Evolutionary conservation across 2,329 filamentous ascomycete genomes (phyloP), one percentile per base, ranked within the genome.

Genomic region (Chaetomium sp.): DNA sequence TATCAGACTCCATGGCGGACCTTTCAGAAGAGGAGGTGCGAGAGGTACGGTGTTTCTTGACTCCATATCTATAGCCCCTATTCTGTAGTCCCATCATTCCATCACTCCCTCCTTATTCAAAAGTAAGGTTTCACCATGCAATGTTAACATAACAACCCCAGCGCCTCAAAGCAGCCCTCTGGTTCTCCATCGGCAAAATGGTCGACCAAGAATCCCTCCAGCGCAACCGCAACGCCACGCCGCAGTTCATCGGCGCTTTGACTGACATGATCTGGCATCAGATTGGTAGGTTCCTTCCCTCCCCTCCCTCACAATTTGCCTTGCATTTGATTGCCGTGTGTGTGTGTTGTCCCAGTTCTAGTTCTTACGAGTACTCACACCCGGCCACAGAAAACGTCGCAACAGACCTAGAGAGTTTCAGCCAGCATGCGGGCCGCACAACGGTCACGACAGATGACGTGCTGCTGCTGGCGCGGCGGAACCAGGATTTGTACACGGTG

Each of bases 211-310:
- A 95, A 68, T 86, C 85, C 14, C 74, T 90, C 35, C 77, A 80
- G 55, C 76, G 85, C 34, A 84, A 88, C 67, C 80, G 89, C 61
- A 96, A 95, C 70, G 89, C 91, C 6, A 96, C 92, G 33, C 89
- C 89, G 1, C 90, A 95, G 67, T 96, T 95, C 70, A 95, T 95
- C 63, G 90, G 87, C 7, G 87, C 87, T 0, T 71, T 95, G 67
- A 94, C 89, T 0, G 91, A 96, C 70, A 81, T 95, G 70, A 87
- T 92, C 6, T 96, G 89, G 84, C 81, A 85, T 1, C 91, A 95
- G 63, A 87, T 96, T 51, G 88, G 90, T 92, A 77, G 47, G 72
- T 63, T 27, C 4, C 5, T 19, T 4, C 40, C 40, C 4, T 14
- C 5, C 11, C n/a, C 11, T 8, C 32, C 5, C 27, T 19, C 7